A percentile compares a stretch with the other conserved stretches of the same genome.
Conservation (phyloP, 306 rosid genomes). For the Quercus variabilis region DNA sequence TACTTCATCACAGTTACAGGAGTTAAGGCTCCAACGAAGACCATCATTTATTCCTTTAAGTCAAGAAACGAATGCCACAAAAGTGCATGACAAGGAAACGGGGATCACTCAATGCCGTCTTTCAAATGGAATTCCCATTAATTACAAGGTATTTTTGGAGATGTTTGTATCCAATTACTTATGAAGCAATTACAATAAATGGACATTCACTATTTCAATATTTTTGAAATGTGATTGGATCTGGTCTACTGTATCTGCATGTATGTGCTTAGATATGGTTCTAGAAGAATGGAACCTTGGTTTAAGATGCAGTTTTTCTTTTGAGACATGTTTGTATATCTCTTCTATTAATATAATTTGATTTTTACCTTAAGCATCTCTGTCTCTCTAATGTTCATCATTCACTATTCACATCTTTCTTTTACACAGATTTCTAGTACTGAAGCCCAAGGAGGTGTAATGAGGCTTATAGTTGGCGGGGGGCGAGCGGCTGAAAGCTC, state of each 20-base stretch:
- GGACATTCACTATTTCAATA: neutral
- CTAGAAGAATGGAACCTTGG: neutral
- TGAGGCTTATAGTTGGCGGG: slow-evolving; percentile 97
- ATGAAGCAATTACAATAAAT: slow-evolving; percentile 6
- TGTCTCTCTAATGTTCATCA: neutral
- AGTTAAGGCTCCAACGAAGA: slow-evolving; percentile 53
- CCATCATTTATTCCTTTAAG: slow-evolving; percentile 71
- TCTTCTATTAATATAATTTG: neutral
- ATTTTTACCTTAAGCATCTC: neutral
- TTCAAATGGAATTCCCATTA: slow-evolving; percentile 86
- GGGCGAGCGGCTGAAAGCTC: slow-evolving; percentile 94
- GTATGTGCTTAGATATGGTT: neutral
- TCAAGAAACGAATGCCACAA: slow-evolving; percentile 49
- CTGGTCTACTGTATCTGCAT: neutral
- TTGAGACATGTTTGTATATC: neutral
- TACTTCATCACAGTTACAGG: slow-evolving; percentile 62
- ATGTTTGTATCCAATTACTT: slow-evolving; percentile 16
- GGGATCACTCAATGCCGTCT: slow-evolving; percentile 82
- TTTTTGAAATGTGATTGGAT: slow-evolving; percentile 13
- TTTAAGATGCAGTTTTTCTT: neutral
- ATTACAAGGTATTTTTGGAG: slow-evolving; percentile 71
- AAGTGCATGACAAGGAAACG: slow-evolving; percentile 79
- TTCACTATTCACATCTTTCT: slow-evolving; percentile 3
- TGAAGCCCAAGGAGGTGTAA: slow-evolving; percentile 92
- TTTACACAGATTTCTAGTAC: slow-evolving; percentile 71